Conservation (phyloP, 345 rosid genomes). For the Nephelium lappaceum region DNA sequence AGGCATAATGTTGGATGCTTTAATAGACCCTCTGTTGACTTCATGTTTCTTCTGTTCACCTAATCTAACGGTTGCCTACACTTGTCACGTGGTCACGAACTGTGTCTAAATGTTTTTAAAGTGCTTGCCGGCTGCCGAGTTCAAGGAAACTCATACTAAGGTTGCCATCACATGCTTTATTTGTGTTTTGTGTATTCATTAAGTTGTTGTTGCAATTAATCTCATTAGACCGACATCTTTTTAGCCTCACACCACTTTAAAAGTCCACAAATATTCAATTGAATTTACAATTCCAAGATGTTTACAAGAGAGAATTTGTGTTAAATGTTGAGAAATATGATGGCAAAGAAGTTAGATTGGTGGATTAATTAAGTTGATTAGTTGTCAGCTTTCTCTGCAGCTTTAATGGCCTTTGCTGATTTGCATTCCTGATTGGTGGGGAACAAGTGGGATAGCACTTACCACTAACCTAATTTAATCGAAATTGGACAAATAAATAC, state of each 20-base stretch:
- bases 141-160: background rate
- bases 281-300: background rate
- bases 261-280: background rate
- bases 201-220: background rate
- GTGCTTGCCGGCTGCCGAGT: background rate
- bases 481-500: background rate
- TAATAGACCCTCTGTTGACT: background rate
- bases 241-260: background rate
- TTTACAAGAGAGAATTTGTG: background rate
- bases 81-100: background rate
- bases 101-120: background rate
- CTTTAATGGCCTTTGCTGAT: too few species aligned
- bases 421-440: conserved; percentile 20
- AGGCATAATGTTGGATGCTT: too few species aligned
- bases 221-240: background rate
- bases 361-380: conserved; percentile 4
- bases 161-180: background rate
- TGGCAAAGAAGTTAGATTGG: background rate
- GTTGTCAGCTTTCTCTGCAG: background rate
- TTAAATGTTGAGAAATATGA: background rate
- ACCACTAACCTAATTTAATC: background rate
- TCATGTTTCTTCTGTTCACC: too few species aligned
- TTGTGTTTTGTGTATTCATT: background rate
- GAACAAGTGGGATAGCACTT: conserved; percentile 25
- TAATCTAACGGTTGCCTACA: too few species aligned